Evolutionary conservation across 805 yeast species (phyloP), one percentile per base, ranked within the genome.

Genomic region (Komagataella kurtzmanii): DNA sequence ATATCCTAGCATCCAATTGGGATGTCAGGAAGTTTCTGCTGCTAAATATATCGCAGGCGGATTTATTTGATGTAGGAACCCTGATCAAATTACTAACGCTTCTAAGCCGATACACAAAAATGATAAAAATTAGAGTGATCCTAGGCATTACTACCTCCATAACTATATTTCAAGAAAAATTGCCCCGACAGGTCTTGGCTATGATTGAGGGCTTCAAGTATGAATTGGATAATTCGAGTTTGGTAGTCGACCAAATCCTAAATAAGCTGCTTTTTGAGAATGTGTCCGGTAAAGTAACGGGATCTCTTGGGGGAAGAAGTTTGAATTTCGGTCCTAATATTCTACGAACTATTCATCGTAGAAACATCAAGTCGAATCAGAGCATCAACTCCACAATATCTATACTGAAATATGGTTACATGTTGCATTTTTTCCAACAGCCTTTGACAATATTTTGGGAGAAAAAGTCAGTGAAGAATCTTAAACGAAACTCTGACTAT

Each of bases 101-200:
- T 4, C 43, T 50, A 30, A 46, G 36, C 21, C 18, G 18, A 17
- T 46, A 36, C 36, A 18, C 46, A 21, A 19, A 23, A 14, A 7
- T 14, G 49, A 36, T 47, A 17, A 46, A 23, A 3, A 57, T 65
- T 24, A 59, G 58, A 36, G 52, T 63, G 6, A 53, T 66, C 3
- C 57, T 68, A 48, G 70, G 70, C 10, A 58, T 68, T 6, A 61
- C 69, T 0, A 66, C 70, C 1, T 67, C 70, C 8, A 57, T 64
- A 19, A 58, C 57, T n/a, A 60, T 66, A 10, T 66, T 67, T 54
- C 59, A 64, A 47, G 71, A 68, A 44, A 66, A 63, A 50, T 55
- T 67, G 4, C 61, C 70, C 8, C 57, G 58, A 24, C 40, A 58
- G 5, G 50, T 60, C 1, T 52, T 62, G 23, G 58, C 57, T 12